These are phyloP conservation scores for Globisporangium cylindrosporum DNA, from an alignment of 352 stramenopile genomes.

Conservation along the genomic window DNA sequence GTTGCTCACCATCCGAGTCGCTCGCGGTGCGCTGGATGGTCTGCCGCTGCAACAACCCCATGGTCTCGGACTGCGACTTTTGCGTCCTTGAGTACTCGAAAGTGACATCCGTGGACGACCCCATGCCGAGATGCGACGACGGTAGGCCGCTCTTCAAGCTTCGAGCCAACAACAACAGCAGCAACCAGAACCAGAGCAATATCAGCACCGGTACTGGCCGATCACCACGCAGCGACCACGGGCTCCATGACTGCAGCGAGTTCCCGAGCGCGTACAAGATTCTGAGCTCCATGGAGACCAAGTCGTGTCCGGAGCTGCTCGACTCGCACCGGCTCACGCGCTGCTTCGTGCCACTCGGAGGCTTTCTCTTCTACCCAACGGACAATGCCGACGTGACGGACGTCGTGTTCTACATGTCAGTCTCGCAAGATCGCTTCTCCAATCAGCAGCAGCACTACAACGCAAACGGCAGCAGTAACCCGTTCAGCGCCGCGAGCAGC, in stretches of 20 bases:
- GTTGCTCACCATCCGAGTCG: slow-evolving; percentile 25
- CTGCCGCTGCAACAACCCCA: slow-evolving; percentile 57
- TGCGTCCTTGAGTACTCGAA: slow-evolving; percentile 74
- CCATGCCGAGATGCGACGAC: slow-evolving; percentile 22
- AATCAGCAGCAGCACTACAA: slow-evolving; percentile 14
- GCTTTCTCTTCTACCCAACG: slow-evolving; percentile 70
- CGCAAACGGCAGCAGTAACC: slow-evolving; percentile 18
- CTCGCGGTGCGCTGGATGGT: slow-evolving; percentile 72
- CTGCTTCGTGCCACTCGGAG: slow-evolving; percentile 52
- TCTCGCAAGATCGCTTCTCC: slow-evolving; percentile 23
- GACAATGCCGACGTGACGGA: slow-evolving; percentile 55
- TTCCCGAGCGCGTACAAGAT: slow-evolving; percentile 67
- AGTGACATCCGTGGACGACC: slow-evolving; percentile 50
- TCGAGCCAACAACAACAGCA: slow-evolving; percentile 36
- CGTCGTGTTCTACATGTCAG: slow-evolving; percentile 77
- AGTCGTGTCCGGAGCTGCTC: slow-evolving; percentile 60
- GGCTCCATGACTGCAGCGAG: slow-evolving; percentile 21
- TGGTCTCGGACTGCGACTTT: slow-evolving; percentile 70
- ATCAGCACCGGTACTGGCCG: background rate
- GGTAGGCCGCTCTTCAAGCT: slow-evolving; percentile 16
- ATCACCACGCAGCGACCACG: slow-evolving; percentile 10
- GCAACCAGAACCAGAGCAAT: background rate
- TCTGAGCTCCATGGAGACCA: slow-evolving; percentile 63
- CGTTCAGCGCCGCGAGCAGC: slow-evolving; percentile 20
- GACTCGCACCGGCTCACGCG: slow-evolving; percentile 62